phyloP scores from a whole-genome alignment of 148 eudicot genomes.

The Tetragonia tetragonoides region DNA sequence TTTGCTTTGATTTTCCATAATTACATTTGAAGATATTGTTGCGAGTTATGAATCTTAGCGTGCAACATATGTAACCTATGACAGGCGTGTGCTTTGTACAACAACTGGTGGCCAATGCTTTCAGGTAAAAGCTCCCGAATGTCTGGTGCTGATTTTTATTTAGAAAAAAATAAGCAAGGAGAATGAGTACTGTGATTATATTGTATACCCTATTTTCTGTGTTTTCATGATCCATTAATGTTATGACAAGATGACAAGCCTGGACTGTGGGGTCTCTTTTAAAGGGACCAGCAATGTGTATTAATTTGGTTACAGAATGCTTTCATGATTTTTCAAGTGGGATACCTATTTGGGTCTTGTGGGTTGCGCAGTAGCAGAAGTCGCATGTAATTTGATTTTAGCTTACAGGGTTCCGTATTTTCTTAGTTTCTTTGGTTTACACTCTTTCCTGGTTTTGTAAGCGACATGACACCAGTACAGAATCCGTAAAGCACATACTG shows the following conservation, averaged over 20 bases:
- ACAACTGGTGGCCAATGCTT: slow-evolving; percentile 99
- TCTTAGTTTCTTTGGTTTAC: not conserved
- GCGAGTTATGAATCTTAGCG: not conserved
- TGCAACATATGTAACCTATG: slow-evolving; percentile 19
- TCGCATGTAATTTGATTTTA: no score
- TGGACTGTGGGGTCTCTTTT: no score
- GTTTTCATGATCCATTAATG: not conserved
- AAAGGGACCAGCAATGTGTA: no score
- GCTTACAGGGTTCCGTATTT: no score
- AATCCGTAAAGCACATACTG: not conserved
- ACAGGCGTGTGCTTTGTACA: slow-evolving; percentile 96
- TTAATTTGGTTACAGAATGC: no score
- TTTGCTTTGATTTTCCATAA: slow-evolving; percentile 2
- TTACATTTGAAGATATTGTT: not conserved
- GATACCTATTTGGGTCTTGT: no score
- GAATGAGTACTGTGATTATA: not conserved
- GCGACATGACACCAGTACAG: not conserved
- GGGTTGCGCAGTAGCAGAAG: no score
- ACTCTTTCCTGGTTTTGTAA: not conserved
- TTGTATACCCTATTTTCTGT: not conserved
- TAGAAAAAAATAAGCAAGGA: not conserved
- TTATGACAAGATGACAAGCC: no score
- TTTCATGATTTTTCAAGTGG: not conserved
- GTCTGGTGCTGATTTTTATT: not conserved
- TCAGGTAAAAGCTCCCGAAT: slow-evolving; percentile 45